Percentiles rank a stretch among this genome's conserved stretches.
These are phyloP conservation scores for Gracilaria gracilis DNA, from an alignment of 23 red algal species.

Conservation along the genomic window DNA sequence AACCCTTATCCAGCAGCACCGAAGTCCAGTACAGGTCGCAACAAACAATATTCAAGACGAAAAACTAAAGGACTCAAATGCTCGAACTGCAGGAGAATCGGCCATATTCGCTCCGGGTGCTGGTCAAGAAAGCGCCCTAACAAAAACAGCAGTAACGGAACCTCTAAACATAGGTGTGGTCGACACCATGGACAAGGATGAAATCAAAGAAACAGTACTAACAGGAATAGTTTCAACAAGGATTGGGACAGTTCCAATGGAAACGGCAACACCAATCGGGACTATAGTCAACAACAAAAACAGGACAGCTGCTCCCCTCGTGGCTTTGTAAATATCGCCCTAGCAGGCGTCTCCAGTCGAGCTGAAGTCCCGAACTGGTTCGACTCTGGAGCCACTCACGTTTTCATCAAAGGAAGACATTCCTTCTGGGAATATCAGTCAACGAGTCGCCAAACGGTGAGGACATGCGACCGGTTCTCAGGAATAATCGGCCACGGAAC, in stretches of 20 bases:
- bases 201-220: neutral
- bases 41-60: neutral
- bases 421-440: neutral
- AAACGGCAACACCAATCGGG: slow-evolving; percentile 17
- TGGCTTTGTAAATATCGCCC: slow-evolving; percentile 1
- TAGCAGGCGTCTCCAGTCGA: no score
- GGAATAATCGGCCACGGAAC: neutral
- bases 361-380: neutral
- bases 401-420: neutral
- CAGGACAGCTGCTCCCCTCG: neutral
- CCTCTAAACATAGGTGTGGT: neutral
- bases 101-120: neutral
- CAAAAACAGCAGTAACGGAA: neutral
- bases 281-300: slow-evolving; percentile 3
- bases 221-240: neutral
- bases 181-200: no score
- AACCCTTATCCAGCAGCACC: neutral
- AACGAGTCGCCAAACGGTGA: neutral
- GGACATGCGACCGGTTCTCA: neutral
- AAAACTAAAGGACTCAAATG: neutral
- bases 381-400: neutral
- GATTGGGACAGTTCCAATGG: neutral
- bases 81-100: no score
- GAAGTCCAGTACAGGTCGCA: neutral
- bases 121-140: neutral